phyloP scores from a whole-genome alignment of 768 basidiomycete species.

The Royoungia palumana region DNA sequence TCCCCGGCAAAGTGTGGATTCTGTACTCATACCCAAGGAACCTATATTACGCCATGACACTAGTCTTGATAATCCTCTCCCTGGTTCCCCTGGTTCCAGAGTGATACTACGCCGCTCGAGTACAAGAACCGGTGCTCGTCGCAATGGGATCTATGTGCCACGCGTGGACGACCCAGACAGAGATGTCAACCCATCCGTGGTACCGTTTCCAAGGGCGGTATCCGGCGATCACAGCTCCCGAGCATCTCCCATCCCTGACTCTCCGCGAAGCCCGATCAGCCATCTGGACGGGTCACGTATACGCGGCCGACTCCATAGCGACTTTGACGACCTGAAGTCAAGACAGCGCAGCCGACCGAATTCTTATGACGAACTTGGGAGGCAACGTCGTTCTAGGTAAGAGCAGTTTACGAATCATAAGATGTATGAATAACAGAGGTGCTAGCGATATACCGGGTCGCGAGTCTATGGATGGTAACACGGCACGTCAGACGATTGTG shows the following conservation, averaged over 20 bases:
- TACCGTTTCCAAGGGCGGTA: constrained; percentile 65
- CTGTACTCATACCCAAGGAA: constrained; percentile 49
- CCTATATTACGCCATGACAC: constrained; percentile 46
- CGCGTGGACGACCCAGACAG: constrained; percentile 36
- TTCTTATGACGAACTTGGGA: constrained; percentile 67
- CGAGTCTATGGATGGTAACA: constrained; percentile 62
- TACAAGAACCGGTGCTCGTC: constrained; percentile 45
- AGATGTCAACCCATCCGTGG: constrained; percentile 37
- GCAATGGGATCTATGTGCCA: constrained; percentile 47
- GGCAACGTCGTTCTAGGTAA: constrained; percentile 57
- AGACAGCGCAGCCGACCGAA: constrained; percentile 56
- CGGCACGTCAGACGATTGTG: constrained; percentile 64
- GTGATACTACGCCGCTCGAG: constrained; percentile 58
- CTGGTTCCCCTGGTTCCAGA: constrained; percentile 35
- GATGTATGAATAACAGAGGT: constrained; percentile 47
- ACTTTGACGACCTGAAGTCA: constrained; percentile 55
- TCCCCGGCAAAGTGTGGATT: constrained; percentile 61
- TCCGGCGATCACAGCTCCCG: constrained; percentile 46
- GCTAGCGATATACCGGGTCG: constrained; percentile 64
- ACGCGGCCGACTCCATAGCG: constrained; percentile 67
- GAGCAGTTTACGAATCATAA: constrained; percentile 72
- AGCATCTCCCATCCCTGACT: constrained; percentile 38
- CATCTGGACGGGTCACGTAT: constrained; percentile 39
- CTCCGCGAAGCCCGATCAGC: constrained; percentile 29
- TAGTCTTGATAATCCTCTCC: constrained; percentile 53